Evolutionary conservation across 2,329 filamentous ascomycete genomes (phyloP), one percentile per base, ranked within the genome.

Genomic region (Cryoendolithus antarcticus): DNA sequence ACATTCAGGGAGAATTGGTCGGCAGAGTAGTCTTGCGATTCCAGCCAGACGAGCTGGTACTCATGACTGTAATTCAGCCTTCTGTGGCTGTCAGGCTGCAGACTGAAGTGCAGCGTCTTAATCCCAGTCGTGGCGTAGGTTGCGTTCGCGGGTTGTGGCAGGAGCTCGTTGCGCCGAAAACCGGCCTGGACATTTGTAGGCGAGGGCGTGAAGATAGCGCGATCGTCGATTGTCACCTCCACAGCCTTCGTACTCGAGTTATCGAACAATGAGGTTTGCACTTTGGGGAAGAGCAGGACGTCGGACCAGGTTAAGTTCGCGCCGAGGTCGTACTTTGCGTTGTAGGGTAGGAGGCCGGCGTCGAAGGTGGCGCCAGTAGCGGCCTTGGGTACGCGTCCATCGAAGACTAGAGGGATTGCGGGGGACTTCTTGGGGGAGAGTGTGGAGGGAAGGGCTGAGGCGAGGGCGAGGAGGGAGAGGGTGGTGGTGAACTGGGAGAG

Each of bases 101-200:
- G 51, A 48, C 69, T 73, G 57, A 74, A 78, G 58, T 80, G 75
- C 37, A 79, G 64, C 1, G 74, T 77, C 60, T 76, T 77, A 42
- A 76, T 57, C 21, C 73, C 74, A 19, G 55, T 54, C 30, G 66
- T 71, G 13, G 67, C 71, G n/a, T 59, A 47, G 38, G 75, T 73
- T 32, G 66, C 65, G 38, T 71, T 62, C 11, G 61, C 71, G 67
- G 61, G 67, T 60, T 47, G 63, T 56, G 69, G 63, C 39, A 74
- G 65, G 38, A 77, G 63, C 43, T 76, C 74, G 1, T 71, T 71
- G 45, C 75, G 72, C 31, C 75, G 67, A 62, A 80, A 79, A 12
- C 75, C 75, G 2, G 58, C 59, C 56, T 80, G 75, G 60, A 79
- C 78, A 13, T 74, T 74, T 4, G 58, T 59, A 55, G 79, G 74